Conservation (phyloP, 805 yeast species). For the Hanseniaspora taiwanica region DNA sequence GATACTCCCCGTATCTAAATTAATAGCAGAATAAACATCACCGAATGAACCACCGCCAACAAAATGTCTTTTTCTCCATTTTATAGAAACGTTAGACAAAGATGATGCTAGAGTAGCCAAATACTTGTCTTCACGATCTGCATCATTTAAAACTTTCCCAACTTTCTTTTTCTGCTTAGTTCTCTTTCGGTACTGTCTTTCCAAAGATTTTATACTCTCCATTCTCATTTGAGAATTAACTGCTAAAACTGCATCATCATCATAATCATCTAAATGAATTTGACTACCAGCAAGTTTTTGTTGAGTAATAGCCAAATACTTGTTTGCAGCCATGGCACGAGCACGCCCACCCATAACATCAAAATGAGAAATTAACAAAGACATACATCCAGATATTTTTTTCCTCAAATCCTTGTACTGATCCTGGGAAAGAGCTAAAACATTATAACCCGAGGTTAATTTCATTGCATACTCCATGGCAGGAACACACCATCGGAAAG, state of each 20-base stretch:
- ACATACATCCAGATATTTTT: conserved; percentile 90
- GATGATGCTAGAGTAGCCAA: conserved; percentile 79
- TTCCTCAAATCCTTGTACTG: conserved; percentile 60
- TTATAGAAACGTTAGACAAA: conserved; percentile 75
- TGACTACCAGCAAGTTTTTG: conserved; percentile 17
- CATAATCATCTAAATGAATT: conserved; percentile 31
- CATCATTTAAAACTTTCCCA: conserved; percentile 82
- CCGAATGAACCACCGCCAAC: conserved; percentile 97
- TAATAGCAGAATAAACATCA: conserved; percentile 80
- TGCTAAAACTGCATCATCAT: conserved; percentile 39
- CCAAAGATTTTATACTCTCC: conserved; percentile 52
- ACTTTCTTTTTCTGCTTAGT: conserved; percentile 34
- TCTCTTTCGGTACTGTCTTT: conserved; percentile 31
- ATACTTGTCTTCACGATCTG: conserved; percentile 77
- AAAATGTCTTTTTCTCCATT: conserved; percentile 94
- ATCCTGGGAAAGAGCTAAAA: conserved; percentile 62
- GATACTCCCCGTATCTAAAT: conserved; percentile 87
- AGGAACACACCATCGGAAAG: conserved; percentile 91
- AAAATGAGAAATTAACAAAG: conserved; percentile 84
- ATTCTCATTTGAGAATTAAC: conserved; percentile 57
- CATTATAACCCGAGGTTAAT: conserved; percentile 81
- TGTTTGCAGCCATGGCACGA: conserved; percentile 42
- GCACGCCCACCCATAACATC: conserved; percentile 98
- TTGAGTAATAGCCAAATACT: conserved; percentile 28
- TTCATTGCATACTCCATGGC: conserved; percentile 95